These are phyloP conservation scores for Russula sp. DNA, from an alignment of 768 basidiomycete species.

Conservation along the genomic window DNA sequence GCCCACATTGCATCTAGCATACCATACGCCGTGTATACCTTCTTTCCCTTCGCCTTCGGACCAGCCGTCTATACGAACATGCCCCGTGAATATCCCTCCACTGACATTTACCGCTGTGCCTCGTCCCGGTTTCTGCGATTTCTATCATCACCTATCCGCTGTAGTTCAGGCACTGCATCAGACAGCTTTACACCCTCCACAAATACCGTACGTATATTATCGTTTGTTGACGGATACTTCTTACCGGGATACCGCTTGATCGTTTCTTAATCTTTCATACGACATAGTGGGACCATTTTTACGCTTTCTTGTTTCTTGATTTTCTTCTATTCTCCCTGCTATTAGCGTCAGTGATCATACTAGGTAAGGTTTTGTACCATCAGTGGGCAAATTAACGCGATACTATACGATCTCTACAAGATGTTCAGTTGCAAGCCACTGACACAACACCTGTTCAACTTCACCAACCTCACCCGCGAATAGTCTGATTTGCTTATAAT, in stretches of 20 bases:
- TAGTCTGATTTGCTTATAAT: background rate
- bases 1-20: constrained; percentile 9
- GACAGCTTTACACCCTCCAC: background rate
- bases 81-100: background rate
- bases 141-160: background rate
- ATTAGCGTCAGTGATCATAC: background rate
- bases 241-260: constrained; percentile 4
- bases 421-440: background rate
- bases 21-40: constrained; percentile 18
- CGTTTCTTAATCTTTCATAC: constrained; percentile 15
- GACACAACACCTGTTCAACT: background rate
- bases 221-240: background rate
- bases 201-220: background rate
- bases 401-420: background rate
- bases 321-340: background rate
- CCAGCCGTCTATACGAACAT: background rate
- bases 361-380: background rate
- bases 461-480: background rate
- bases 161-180: background rate
- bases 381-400: background rate
- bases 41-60: background rate
- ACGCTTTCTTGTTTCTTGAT: background rate
- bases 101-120: background rate
- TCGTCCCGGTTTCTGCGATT: background rate
- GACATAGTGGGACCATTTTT: constrained; percentile 1